Conservation (phyloP, 192 early-diverging fungal genomes). For the Lobosporangium transversale region DNA sequence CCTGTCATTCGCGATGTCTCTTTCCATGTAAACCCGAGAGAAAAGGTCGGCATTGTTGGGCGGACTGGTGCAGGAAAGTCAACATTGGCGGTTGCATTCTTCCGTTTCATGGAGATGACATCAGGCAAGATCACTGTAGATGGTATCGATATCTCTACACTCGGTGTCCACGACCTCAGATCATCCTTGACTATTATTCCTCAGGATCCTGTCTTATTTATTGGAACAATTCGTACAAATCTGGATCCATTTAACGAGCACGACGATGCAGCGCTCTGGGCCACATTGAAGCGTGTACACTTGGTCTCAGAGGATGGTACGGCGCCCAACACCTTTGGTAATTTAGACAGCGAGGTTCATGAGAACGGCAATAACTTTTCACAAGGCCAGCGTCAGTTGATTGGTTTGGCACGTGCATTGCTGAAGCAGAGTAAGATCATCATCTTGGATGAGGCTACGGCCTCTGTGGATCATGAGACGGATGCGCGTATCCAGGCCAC, state of each 20-base stretch:
- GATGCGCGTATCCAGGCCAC: conserved; percentile 92
- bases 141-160: conserved; percentile 75
- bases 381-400: conserved; percentile 85
- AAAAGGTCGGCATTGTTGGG: conserved; percentile 93
- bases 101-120: conserved; percentile 83
- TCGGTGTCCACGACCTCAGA: conserved; percentile 82
- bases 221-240: conserved; percentile 77
- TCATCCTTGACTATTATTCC: conserved; percentile 80
- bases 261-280: conserved; percentile 72
- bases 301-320: conserved; percentile 55
- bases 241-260: conserved; percentile 82
- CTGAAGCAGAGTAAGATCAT: conserved; percentile 70
- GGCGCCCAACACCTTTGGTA: conserved; percentile 55
- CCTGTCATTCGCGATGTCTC: conserved; percentile 81
- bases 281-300: conserved; percentile 71
- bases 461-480: conserved; percentile 83
- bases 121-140: conserved; percentile 80
- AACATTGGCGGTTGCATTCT: conserved; percentile 77
- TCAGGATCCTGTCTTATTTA: conserved; percentile 78
- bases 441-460: conserved; percentile 61
- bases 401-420: conserved; percentile 85
- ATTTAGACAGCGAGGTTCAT: conserved; percentile 65
- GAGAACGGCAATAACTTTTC: conserved; percentile 82
- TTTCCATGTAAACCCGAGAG: conserved; percentile 69
- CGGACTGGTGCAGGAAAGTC: conserved; percentile 79